Conservation (phyloP, 2,329 filamentous ascomycete species). For the Harringtonia aguacate region DNA sequence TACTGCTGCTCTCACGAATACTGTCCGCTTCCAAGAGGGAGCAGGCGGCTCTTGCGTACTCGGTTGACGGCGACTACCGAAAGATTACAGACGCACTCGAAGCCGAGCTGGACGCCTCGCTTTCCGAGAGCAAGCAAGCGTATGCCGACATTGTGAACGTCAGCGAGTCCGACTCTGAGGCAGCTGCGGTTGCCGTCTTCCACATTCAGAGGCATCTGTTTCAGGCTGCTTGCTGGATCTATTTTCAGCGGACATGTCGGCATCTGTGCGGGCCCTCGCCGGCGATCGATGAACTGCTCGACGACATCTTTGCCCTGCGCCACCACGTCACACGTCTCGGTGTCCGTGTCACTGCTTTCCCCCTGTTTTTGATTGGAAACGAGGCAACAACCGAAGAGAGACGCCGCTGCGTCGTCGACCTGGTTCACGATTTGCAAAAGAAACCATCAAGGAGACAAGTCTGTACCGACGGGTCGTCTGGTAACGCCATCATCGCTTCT, state of each 20-base stretch:
- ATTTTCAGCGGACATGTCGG: constrained; percentile 7
- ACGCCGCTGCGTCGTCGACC: constrained; percentile 5
- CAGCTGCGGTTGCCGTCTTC: neutral
- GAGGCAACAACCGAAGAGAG: constrained; percentile 6
- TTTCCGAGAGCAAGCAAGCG: neutral
- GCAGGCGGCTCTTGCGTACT: neutral
- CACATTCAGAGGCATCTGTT: constrained; percentile 6
- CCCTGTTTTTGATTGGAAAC: constrained; percentile 5
- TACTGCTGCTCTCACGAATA: neutral
- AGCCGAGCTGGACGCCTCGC: neutral
- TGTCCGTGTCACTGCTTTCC: constrained; percentile 5
- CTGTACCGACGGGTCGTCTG: neutral
- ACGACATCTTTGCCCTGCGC: neutral
- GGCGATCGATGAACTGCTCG: neutral
- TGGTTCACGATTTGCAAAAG: neutral
- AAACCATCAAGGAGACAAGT: neutral
- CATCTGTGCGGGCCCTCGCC: constrained; percentile 6
- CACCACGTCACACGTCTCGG: neutral
- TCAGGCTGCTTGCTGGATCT: constrained; percentile 5
- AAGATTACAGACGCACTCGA: neutral
- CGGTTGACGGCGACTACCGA: neutral
- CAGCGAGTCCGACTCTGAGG: neutral
- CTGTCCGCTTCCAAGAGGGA: neutral
- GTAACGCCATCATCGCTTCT: neutral
- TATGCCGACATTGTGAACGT: neutral